A percentile compares a stretch with the other conserved stretches of the same genome.
phyloP scores from a whole-genome alignment of 176 grass and related monocot genomes.

The Aegilops sharonensis region DNA sequence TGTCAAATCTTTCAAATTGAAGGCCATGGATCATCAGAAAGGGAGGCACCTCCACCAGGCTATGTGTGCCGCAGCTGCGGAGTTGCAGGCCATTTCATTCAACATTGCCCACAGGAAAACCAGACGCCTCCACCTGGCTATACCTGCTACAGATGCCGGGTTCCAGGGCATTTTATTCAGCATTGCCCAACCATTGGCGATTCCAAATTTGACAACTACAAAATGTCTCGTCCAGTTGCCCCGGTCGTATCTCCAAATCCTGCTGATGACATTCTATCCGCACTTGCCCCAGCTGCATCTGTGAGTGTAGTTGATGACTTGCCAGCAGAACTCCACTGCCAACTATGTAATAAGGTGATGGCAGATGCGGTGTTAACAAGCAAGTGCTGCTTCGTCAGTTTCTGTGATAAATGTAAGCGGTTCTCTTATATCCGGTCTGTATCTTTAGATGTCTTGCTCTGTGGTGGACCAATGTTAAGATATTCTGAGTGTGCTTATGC shows the following conservation, averaged over 20 bases:
- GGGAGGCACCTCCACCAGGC: slow-evolving; percentile 44
- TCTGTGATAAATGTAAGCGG: slow-evolving; percentile 76
- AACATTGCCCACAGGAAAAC: slow-evolving; percentile 46
- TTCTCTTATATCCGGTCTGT: slow-evolving; percentile 22
- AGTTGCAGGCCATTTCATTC: slow-evolving; percentile 69
- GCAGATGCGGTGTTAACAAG: slow-evolving; percentile 58
- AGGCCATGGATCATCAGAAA: slow-evolving; percentile 41
- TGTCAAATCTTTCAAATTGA: slow-evolving; percentile 26
- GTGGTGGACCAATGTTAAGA: not conserved
- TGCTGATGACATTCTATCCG: slow-evolving; percentile 36
- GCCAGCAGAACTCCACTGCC: slow-evolving; percentile 54
- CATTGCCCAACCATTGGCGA: slow-evolving; percentile 63
- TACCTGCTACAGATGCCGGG: slow-evolving; percentile 56
- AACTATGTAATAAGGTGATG: slow-evolving; percentile 57
- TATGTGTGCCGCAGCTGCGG: slow-evolving; percentile 64
- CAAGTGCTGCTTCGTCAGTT: slow-evolving; percentile 70
- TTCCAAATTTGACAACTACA: slow-evolving; percentile 47
- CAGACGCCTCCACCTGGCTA: slow-evolving; percentile 57
- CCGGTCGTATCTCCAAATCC: slow-evolving; percentile 34
- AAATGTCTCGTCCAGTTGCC: slow-evolving; percentile 23
- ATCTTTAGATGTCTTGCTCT: not conserved
- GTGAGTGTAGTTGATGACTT: slow-evolving; percentile 39
- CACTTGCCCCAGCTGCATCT: slow-evolving; percentile 38
- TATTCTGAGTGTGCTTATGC: not conserved
- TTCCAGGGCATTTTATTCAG: slow-evolving; percentile 72